Evolutionary conservation across 306 rosid genomes (phyloP), one percentile per base, ranked within the genome.

Genomic region (Prunus davidiana): DNA sequence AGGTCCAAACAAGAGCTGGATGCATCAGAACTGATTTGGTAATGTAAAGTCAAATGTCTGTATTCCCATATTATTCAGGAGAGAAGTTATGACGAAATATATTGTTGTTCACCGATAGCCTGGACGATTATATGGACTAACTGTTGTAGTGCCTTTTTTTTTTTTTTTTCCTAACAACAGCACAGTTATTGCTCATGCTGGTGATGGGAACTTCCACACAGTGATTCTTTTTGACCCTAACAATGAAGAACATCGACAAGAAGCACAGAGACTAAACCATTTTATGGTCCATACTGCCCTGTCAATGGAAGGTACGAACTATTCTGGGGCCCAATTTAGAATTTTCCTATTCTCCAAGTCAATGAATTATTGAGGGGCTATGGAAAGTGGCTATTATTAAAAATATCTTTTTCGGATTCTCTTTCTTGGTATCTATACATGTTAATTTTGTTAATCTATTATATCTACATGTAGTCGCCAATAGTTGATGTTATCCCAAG

Each of bases 191-290:
- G 97, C 96, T 64, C 98, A 92, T 87, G 97, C 98, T 50, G 98
- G 97, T 63, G 97, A 95, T 55, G 98, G 98, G 75, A 95, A 95
- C 87, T 95, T 95, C 91, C 98, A 90, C 83, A 92, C 97, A 0
- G 64, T 88, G 45, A 89, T 95, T 76, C 84, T 95, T 24, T 89
- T 95, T 77, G 91, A 95, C 80, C 97, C 98, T 66, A 60, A 62
- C 76, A 64, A 82, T 71, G 97, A 89, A 83, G 93, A 89, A 46
- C 92, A 95, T 11, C 84, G 82, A 54, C 75, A 0, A 82, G 98
- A 92, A 81, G 98, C 97, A 16, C 97, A 87, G 87, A 90, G 90
- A 73, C 85, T 95, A 43, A 92, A 88, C 85, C 86, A 89, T 19
- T 89, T 90, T 80, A 95, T 95, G 97, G 98, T 92, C 76, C 88